Evolutionary conservation across 768 basidiomycete species (phyloP).

Genomic region (Kwoniella sp.): DNA sequence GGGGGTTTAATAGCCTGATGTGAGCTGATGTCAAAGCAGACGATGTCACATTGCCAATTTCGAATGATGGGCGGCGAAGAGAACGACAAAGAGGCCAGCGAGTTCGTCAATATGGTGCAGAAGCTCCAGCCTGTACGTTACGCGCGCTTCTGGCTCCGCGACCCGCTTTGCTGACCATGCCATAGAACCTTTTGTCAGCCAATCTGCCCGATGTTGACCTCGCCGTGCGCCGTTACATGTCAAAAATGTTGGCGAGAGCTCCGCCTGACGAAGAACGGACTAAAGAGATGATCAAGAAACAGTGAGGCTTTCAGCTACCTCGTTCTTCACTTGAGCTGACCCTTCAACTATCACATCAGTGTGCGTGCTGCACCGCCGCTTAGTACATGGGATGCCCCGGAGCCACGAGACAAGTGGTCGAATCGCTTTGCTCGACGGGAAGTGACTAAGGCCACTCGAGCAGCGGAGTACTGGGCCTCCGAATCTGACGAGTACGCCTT

Average conservation of each 20-base stretch:
- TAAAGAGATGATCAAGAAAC: conserved; percentile 38
- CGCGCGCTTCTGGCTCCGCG: conserved; percentile 19
- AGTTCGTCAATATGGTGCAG: conserved; percentile 57
- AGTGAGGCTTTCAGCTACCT: conserved; percentile 21
- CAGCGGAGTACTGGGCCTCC: conserved; percentile 48
- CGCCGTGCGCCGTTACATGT: conserved; percentile 56
- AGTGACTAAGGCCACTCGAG: conserved; percentile 38
- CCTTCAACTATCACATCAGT: conserved; percentile 9
- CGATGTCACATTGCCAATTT: conserved; percentile 37
- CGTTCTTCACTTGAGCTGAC: not conserved
- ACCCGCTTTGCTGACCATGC: not conserved
- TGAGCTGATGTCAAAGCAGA: conserved; percentile 21
- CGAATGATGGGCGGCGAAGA: conserved; percentile 55
- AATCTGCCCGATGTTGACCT: conserved; percentile 54
- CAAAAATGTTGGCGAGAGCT: conserved; percentile 55
- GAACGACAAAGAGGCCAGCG: conserved; percentile 57
- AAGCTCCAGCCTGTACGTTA: conserved; percentile 53
- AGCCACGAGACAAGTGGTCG: conserved; percentile 29
- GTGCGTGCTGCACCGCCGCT: conserved; percentile 35
- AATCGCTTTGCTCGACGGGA: conserved; percentile 41
- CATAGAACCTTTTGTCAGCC: conserved; percentile 53
- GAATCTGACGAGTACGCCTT: conserved; percentile 48
- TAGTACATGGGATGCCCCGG: conserved; percentile 37
- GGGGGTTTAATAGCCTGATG: not conserved
- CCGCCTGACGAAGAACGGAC: conserved; percentile 28